Base-by-base conservation (phyloP, 129 eudicot genomes). In the Flaveria trinervia region DNA sequence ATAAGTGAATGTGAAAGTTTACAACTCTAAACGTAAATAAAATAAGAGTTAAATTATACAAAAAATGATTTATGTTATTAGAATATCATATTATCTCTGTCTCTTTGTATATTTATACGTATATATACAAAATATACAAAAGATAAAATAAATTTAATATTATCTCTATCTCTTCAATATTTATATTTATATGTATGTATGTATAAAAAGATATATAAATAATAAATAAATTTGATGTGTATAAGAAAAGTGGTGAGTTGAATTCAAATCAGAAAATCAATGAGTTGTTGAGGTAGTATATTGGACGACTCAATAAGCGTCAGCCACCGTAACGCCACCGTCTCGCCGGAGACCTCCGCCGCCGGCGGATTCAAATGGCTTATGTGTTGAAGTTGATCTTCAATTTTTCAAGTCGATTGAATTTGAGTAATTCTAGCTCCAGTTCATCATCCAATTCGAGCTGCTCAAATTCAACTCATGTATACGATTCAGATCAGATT, bases 381-480 rank as follows among this genome's bases (percentile, higher is more conserved):
- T 36, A 65, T 36, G n/a, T 79, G n/a, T 23, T 71, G 9, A 49
- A 61, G 48, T 51, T 61, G 67, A 23, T 79, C 39, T 17, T 79
- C 7, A 78, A 79, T 4, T 62, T 78, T 39, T 73, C 83, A 72
- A 72, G 16, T 79, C 78, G 67, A 15, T 61, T 50, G 6, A 64
- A 50, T 71, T 70, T 59, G 13, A 51, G 17, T 66, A 22, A 33
- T 65, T 74, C 71, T 26, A 61, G 61, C 6, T 76, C 77, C 73
- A 64, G 15, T 25, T 77, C 78, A 7, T 60, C 78, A 3, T 66
- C 65, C 20, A 72, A 15, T 52, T 56, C 33, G 15, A 77, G 39
- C 54, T 22, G n/a, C 36, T 74, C 84, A 23, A 8, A 23, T 64
- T 73, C 83, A 66, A 66, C 18, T 11, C 52, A 80, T 68, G 80